phyloP scores from a whole-genome alignment of 108 stramenopile genomes.

The Parmales sp. region DNA sequence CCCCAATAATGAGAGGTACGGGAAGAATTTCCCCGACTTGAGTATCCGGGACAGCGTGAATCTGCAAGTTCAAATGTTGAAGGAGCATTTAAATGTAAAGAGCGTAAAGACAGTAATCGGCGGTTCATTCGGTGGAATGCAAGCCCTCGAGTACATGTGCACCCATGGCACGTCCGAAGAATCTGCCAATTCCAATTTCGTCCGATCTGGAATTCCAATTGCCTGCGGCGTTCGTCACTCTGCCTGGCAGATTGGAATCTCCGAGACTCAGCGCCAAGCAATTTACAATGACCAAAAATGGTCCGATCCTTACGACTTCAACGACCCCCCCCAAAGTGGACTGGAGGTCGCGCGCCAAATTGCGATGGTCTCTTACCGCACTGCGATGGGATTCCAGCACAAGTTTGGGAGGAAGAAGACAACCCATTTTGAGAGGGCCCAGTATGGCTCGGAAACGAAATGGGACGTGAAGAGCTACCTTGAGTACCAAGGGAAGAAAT shows the following conservation, averaged over 20 bases:
- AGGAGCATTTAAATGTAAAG: constrained; percentile 53
- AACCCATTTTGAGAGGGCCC: constrained; percentile 14
- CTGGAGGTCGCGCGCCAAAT: constrained; percentile 79
- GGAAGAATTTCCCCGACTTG: constrained; percentile 74
- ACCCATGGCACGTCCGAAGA: constrained; percentile 8
- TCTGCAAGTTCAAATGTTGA: constrained; percentile 61
- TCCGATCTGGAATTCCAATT: constrained; percentile 64
- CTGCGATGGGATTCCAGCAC: constrained; percentile 55
- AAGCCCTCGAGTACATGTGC: constrained; percentile 79
- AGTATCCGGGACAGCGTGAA: constrained; percentile 73
- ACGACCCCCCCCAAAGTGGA: constrained; percentile 51
- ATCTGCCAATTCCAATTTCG: constrained; percentile 22
- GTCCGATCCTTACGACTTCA: no score
- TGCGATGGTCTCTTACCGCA: constrained; percentile 85
- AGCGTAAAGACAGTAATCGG: constrained; percentile 80
- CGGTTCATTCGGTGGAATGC: constrained; percentile 91
- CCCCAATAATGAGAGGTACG: constrained; percentile 38
- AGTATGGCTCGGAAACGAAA: constrained; percentile 46
- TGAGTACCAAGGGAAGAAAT: constrained; percentile 82
- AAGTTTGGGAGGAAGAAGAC: constrained; percentile 68
- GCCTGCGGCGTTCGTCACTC: constrained; percentile 82
- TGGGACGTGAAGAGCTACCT: constrained; percentile 81
- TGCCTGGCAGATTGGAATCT: constrained; percentile 86
- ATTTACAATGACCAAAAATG: constrained; percentile 86
- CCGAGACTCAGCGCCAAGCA: constrained; percentile 81